Evolutionary conservation across 768 basidiomycete genomes (phyloP).

Genomic region (Amyloporia xantha): DNA sequence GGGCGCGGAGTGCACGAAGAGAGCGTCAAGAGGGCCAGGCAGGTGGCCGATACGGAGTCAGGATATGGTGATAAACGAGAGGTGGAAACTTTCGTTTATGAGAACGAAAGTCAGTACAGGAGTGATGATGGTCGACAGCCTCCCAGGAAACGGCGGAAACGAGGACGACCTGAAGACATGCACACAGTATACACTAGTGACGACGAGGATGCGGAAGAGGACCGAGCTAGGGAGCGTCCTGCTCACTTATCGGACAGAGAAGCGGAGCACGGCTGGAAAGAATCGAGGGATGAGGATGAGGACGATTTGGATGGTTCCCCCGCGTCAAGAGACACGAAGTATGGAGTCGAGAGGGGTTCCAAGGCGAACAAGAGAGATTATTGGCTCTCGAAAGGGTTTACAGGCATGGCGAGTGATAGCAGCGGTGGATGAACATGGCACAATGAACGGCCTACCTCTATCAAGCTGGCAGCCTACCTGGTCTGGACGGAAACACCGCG

Average conservation of each 20-base stretch:
- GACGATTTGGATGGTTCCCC: constrained; percentile 20
- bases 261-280: too few relatives aligned
- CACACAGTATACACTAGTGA: constrained; percentile 47
- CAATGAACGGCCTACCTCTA: too few relatives aligned
- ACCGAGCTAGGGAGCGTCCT: too few relatives aligned
- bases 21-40: constrained; percentile 33
- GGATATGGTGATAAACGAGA: constrained; percentile 21
- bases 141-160: constrained; percentile 40
- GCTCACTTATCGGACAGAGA: too few relatives aligned
- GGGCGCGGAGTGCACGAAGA: constrained; percentile 13
- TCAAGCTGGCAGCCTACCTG: too few relatives aligned
- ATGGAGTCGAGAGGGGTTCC: constrained; percentile 6
- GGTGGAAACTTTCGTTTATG: constrained; percentile 34
- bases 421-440: constrained; percentile 14
- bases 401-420: constrained; percentile 24
- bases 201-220: constrained; percentile 29
- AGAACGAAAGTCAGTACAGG: constrained; percentile 41
- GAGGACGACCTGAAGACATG: constrained; percentile 30
- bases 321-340: constrained; percentile 5
- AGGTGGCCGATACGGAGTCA: constrained; percentile 30
- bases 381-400: constrained; percentile 46
- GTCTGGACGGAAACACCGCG: too few relatives aligned
- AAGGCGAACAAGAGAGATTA: constrained; percentile 40
- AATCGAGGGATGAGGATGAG: not conserved
- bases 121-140: constrained; percentile 31